Percentiles rank a stretch among this genome's conserved stretches.
Conservation (phyloP, 1,139 yeast species). For the Blastobotrys petasosporus region DNA sequence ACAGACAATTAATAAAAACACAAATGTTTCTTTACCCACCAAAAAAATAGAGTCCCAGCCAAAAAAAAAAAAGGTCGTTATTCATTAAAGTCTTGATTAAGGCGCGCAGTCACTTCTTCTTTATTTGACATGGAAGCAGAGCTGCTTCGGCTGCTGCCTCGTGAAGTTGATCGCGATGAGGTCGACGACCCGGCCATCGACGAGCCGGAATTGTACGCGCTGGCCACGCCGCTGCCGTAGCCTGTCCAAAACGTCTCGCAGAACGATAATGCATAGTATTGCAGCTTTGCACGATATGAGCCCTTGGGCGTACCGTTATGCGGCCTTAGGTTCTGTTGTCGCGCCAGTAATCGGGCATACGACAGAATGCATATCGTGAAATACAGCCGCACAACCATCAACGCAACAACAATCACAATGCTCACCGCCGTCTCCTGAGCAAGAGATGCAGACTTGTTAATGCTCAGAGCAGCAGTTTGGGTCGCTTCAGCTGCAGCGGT, state of each 20-base stretch:
- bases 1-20: too few species aligned
- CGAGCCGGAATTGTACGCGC: conserved; percentile 1
- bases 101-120: conserved; percentile 4
- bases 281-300: conserved; percentile 30
- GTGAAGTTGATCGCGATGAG: not conserved
- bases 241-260: conserved; percentile 44
- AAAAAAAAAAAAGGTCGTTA: not conserved
- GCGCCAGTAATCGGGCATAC: conserved; percentile 44
- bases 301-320: conserved; percentile 33
- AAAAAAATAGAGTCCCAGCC: too few species aligned
- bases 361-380: conserved; percentile 59
- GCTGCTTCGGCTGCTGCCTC: not conserved
- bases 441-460: conserved; percentile 58
- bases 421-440: conserved; percentile 69
- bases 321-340: conserved; percentile 32
- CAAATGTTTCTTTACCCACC: too few species aligned
- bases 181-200: not conserved
- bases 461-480: conserved; percentile 11
- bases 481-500: conserved; percentile 12
- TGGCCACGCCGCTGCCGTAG: conserved; percentile 22
- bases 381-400: conserved; percentile 55
- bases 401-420: conserved; percentile 47
- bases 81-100: conserved; percentile 1
- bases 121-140: not conserved
- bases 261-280: conserved; percentile 25